Evolutionary conservation across 2,329 filamentous ascomycete species (phyloP).

Genomic region (Paracorniculantispora psalliotae): DNA sequence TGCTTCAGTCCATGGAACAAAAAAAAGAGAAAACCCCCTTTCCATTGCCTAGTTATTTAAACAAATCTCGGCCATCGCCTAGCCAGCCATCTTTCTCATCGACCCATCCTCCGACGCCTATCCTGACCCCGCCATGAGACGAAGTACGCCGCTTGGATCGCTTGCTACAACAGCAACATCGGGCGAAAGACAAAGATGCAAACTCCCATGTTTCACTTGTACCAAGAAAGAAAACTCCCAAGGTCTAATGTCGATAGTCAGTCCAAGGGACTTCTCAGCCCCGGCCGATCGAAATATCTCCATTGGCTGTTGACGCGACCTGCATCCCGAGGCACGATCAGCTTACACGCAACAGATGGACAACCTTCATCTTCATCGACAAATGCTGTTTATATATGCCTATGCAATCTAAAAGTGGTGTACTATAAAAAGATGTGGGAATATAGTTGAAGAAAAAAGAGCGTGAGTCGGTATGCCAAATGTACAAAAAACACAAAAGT

Average conservation of each 20-base stretch:
- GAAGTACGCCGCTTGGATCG: neutral
- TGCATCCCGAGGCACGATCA: neutral
- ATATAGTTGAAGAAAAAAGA: neutral
- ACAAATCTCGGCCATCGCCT: neutral
- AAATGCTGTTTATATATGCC: neutral
- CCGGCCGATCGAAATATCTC: neutral
- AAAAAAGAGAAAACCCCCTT: neutral
- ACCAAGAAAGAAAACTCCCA: neutral
- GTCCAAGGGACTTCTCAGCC: neutral
- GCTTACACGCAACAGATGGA: neutral
- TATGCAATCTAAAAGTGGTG: neutral
- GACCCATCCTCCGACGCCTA: neutral
- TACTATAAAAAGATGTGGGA: neutral
- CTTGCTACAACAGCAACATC: neutral
- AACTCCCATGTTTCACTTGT: neutral
- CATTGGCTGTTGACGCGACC: neutral
- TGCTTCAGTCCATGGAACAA: neutral
- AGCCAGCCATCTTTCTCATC: neutral
- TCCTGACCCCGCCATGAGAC: no score
- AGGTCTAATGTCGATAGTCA: neutral
- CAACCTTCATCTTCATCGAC: neutral
- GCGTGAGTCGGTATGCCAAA: neutral
- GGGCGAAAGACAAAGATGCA: neutral
- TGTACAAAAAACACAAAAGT: neutral
- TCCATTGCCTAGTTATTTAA: neutral